These are phyloP conservation scores for Fusarium devonianum DNA, from an alignment of 2,329 filamentous ascomycete genomes.

Conservation along the genomic window DNA sequence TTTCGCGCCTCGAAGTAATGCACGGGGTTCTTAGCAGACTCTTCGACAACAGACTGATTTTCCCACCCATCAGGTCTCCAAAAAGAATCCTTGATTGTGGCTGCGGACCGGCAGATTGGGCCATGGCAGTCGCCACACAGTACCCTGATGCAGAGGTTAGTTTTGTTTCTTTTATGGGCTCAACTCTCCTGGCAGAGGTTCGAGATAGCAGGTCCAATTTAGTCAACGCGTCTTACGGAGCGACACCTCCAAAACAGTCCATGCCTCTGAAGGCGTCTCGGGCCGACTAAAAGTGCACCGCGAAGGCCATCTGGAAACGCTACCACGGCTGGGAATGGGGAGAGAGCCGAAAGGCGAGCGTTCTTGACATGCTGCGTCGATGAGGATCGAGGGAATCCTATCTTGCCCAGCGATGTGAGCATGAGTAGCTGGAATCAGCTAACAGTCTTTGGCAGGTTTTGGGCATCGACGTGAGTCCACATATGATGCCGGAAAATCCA, in stretches of 20 bases:
- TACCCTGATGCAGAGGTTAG: constrained; percentile 71
- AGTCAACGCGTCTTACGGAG: too few species aligned
- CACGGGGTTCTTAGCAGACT: constrained; percentile 68
- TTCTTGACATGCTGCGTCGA: background rate
- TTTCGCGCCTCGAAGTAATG: constrained; percentile 68
- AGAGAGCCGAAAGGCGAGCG: background rate
- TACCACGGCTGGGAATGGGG: background rate
- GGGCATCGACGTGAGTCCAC: constrained; percentile 75
- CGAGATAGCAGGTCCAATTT: too few species aligned
- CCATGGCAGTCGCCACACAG: constrained; percentile 69
- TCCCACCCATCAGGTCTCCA: constrained; percentile 68
- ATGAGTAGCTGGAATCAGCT: background rate
- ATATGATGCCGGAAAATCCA: constrained; percentile 69
- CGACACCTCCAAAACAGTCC: too few species aligned
- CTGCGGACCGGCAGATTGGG: constrained; percentile 75
- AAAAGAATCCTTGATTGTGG: constrained; percentile 74
- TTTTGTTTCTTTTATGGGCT: background rate
- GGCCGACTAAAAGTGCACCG: too few species aligned
- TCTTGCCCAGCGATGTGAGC: background rate
- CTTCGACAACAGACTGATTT: constrained; percentile 73
- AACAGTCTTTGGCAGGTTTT: constrained; percentile 60
- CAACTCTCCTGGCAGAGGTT: background rate
- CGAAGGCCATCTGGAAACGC: too few species aligned
- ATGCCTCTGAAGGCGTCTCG: too few species aligned
- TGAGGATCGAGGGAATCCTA: background rate